Base-by-base conservation (phyloP, 2,329 filamentous ascomycete species). In the Xylaria sp. region DNA sequence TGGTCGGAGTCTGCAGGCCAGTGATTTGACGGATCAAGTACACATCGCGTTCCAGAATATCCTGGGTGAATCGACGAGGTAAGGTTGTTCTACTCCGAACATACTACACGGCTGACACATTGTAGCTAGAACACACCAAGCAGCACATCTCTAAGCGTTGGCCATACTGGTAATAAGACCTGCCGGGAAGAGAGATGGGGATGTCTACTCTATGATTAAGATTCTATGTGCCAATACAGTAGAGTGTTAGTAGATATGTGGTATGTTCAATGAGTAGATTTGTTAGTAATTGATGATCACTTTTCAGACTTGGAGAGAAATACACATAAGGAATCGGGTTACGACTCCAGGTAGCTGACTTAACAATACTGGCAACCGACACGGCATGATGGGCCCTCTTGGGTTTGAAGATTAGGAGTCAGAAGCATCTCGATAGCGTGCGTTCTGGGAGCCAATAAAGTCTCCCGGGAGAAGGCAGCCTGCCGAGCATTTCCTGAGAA, bases 11-110 rank as follows among this genome's bases (percentile, higher is more conserved):
- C 82, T 99, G 77, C 96, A 98, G 82, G 96, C 96, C 0, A 94
- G 92, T 73, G 96, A 98, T 80, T 81, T 99, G 77, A 97, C 95
- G 0, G 93, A 96, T 20, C 91, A 97, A 81, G 92, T 99, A 10
- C 91, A 97, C 75, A 83, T 83, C 39, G 92, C 94, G 0, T 98
- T 97, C 79, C 79, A 92, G 75, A 89, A 89, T 67, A 79, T 97
- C 20, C 91, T 97, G 76, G 94, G 93, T 0, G 92, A 94, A 72
- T 85, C 71, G 8, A 67, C 59, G n/a, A 72, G 68, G 68, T 67
- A 68, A 60, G 64, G 36, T 39, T 56, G 4, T 45, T 46, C 25
- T 57, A 28, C 20, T 41, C 23, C 6, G n/a, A n/a, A 39, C 34
- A 5, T 55, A 36, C 52, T 65, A 25, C 39, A 15, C 12, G 7